Evolutionary conservation across 768 basidiomycete species (phyloP).

Genomic region (Mycena amicta): DNA sequence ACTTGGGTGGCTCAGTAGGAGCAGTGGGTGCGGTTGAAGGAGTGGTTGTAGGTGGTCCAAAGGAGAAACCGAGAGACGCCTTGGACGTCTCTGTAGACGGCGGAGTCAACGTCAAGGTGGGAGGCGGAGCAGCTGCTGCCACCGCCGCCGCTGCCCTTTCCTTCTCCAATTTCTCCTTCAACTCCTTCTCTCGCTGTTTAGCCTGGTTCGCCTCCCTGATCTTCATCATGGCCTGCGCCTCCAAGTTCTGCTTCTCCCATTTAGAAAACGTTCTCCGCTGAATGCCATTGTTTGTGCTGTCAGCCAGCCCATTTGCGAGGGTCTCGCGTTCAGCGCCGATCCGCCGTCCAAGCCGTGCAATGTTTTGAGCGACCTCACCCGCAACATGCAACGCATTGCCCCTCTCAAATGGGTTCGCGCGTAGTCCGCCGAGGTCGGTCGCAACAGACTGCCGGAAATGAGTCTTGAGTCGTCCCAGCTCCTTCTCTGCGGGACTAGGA

Average conservation of each 20-base stretch:
- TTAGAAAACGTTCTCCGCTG: conserved; percentile 57
- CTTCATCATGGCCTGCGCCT: conserved; percentile 76
- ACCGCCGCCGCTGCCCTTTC: conserved; percentile 30
- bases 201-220: conserved; percentile 55
- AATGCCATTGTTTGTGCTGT: conserved; percentile 53
- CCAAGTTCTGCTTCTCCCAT: conserved; percentile 86
- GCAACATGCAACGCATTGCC: conserved; percentile 18
- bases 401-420: conserved; percentile 51
- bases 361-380: conserved; percentile 28
- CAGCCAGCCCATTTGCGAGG: conserved; percentile 41
- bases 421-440: conserved; percentile 41
- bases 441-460: conserved; percentile 52
- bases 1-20: conserved; percentile 2
- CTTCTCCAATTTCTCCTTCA: conserved; percentile 46
- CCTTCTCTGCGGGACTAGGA: conserved; percentile 31
- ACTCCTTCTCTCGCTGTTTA: conserved; percentile 43
- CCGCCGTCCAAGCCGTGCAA: conserved; percentile 11
- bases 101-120: conserved; percentile 31
- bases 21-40: conserved; percentile 24
- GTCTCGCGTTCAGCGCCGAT: conserved; percentile 17
- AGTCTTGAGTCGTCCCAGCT: conserved; percentile 11
- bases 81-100: conserved; percentile 26
- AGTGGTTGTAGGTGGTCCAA: conserved; percentile 16
- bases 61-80: conserved; percentile 25
- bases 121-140: conserved; percentile 29